phyloP scores from a whole-genome alignment of 2,329 filamentous ascomycete species.

The Aureobasidium subglaciale region DNA sequence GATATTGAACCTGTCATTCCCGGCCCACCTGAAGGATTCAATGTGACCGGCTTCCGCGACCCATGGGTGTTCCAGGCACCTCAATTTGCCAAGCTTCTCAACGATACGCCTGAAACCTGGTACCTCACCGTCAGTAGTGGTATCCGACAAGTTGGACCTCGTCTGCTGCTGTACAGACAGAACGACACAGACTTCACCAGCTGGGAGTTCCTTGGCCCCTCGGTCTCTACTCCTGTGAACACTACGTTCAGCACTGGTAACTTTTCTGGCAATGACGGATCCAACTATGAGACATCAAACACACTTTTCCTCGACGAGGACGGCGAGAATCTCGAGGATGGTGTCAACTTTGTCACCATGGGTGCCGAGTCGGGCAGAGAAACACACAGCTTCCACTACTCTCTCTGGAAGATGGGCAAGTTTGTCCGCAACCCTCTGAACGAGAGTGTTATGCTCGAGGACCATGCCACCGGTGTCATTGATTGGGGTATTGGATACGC shows the following conservation, averaged over 20 bases:
- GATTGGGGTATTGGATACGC: slow-evolving; percentile 14
- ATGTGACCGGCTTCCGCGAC: slow-evolving; percentile 39
- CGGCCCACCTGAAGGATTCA: slow-evolving; percentile 33
- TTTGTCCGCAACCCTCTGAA: not conserved
- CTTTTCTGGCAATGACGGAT: slow-evolving; percentile 11
- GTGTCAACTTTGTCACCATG: slow-evolving; percentile 9
- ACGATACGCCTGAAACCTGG: slow-evolving; percentile 30
- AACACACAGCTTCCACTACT: slow-evolving; percentile 8
- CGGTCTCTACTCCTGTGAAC: slow-evolving; percentile 1
- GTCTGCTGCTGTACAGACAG: slow-evolving; percentile 36
- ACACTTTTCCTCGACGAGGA: slow-evolving; percentile 4
- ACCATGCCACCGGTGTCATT: slow-evolving; percentile 11
- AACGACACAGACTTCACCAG: slow-evolving; percentile 33
- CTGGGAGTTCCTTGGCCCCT: slow-evolving; percentile 30
- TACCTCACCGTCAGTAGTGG: slow-evolving; percentile 36
- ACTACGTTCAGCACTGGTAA: slow-evolving; percentile 6
- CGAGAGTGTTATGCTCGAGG: slow-evolving; percentile 4
- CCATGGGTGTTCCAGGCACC: slow-evolving; percentile 37
- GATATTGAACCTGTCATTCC: slow-evolving; percentile 34
- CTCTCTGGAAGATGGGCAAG: slow-evolving; percentile 9
- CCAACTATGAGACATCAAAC: slow-evolving; percentile 10
- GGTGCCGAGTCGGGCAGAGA: slow-evolving; percentile 10
- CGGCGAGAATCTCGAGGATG: not conserved
- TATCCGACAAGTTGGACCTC: slow-evolving; percentile 33
- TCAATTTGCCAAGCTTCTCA: slow-evolving; percentile 31